phyloP scores from a whole-genome alignment of 2,329 filamentous ascomycete genomes.

The Pleoardoris graminearum region DNA sequence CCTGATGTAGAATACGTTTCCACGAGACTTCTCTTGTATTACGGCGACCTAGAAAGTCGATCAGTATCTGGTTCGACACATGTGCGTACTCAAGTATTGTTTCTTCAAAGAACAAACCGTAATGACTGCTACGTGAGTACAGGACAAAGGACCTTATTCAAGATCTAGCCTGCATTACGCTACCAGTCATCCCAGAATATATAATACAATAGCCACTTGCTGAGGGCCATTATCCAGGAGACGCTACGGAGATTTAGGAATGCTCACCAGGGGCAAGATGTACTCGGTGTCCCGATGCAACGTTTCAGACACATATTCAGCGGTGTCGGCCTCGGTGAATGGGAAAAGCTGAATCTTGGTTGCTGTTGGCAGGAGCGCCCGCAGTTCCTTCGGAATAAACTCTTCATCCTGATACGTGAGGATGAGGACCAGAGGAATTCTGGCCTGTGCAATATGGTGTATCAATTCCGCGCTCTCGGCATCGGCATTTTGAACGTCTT shows the following conservation, averaged over 20 bases:
- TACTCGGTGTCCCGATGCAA: conserved; percentile 73
- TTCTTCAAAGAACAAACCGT: too few relatives aligned
- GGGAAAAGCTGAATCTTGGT: conserved; percentile 74
- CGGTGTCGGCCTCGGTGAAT: conserved; percentile 76
- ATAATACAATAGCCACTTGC: too few relatives aligned
- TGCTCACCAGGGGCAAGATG: conserved; percentile 68
- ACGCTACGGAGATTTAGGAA: too few relatives aligned
- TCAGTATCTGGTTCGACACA: neutral
- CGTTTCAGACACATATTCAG: conserved; percentile 80
- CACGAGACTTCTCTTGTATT: conserved; percentile 83
- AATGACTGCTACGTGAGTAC: too few relatives aligned
- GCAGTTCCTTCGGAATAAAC: conserved; percentile 42
- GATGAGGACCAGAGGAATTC: conserved; percentile 71
- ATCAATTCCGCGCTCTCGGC: conserved; percentile 84
- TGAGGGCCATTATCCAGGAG: too few relatives aligned
- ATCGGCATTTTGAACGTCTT: conserved; percentile 90
- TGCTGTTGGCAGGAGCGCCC: conserved; percentile 40
- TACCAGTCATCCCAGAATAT: too few relatives aligned
- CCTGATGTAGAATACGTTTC: conserved; percentile 88
- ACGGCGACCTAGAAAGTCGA: conserved; percentile 57
- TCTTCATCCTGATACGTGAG: conserved; percentile 62
- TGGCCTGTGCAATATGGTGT: conserved; percentile 74
- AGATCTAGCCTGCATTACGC: too few relatives aligned
- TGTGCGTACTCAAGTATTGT: neutral
- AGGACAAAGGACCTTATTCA: too few relatives aligned